Evolutionary conservation across 352 stramenopile species (phyloP), one percentile per base, ranked within the genome.

Genomic region (Phytophthora europaea): DNA sequence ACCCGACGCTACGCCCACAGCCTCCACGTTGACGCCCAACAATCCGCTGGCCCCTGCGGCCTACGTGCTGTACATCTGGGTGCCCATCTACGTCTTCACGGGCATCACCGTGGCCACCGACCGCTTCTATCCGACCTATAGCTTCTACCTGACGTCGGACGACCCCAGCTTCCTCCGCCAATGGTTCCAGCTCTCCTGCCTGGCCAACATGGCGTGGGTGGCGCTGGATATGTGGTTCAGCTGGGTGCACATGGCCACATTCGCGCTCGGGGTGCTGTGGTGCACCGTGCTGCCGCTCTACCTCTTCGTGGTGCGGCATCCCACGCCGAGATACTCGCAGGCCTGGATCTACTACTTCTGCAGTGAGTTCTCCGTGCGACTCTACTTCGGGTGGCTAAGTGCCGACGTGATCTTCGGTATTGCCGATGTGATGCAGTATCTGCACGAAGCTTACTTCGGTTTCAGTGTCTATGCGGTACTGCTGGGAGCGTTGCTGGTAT

Each of bases 331-430:
- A 61, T 76, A 79, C 54, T 78, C 73, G 22, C 70, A 79, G 47
- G 67, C 75, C 23, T 88, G 80, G 81, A 43, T 83, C 59, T 84
- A 87, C 61, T 91, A 88, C 62, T 81, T 91, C 50, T 76, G 55
- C 66, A 89, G 79, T 34, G 83, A 91, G 58, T 85, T 91, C 65
- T 83, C 83, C 8, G 79, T 91, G 38, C 70, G 74, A 5, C 59
- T 91, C 23, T 88, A 89, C 60, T 89, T 89, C 33, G 81, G 76
- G n/a, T 91, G 83, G 83, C 73, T 91, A 40, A 88, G 75, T 54
- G 61, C 70, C 54, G 70, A 73, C 18, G 72, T 81, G 18, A 72
- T 89, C 33, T 76, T 88, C 54, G 72, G 76, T 15, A 38, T 89
- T 28, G 77, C 83, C 4, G 73, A 83, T 59, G 84, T 78, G 12